Conservation (phyloP, 768 basidiomycete species). For the Suillus tomentosus region DNA sequence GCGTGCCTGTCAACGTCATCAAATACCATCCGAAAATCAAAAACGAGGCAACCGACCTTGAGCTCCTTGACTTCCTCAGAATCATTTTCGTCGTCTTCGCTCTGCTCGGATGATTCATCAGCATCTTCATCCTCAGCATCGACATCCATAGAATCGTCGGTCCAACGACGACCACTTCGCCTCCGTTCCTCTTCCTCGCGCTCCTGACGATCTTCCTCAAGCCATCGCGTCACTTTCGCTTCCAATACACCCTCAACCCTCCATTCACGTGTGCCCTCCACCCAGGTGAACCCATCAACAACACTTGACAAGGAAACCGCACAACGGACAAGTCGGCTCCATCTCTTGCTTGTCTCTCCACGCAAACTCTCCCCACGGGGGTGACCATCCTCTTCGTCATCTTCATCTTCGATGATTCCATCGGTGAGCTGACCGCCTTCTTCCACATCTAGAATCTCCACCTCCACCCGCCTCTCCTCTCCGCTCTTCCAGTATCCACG, state of each 20-base stretch:
- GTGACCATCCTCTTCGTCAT: conserved; percentile 49
- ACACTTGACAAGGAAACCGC: conserved; percentile 64
- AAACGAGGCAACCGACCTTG: conserved; percentile 53
- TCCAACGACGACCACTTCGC: conserved; percentile 60
- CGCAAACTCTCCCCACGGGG: conserved; percentile 21
- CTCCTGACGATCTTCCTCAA: conserved; percentile 66
- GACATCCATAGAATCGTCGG: conserved; percentile 71
- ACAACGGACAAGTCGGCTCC: conserved; percentile 74
- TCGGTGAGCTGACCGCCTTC: conserved; percentile 64
- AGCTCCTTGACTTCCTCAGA: conserved; percentile 75
- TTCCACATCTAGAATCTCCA: conserved; percentile 72
- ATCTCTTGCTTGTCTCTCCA: conserved; percentile 55
- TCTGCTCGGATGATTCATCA: conserved; percentile 45
- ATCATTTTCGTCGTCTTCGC: conserved; percentile 65
- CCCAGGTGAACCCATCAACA: conserved; percentile 79
- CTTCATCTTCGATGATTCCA: conserved; percentile 82
- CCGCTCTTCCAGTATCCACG: conserved; percentile 92
- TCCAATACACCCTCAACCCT: conserved; percentile 62
- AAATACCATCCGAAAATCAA: conserved; percentile 15
- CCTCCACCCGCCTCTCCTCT: conserved; percentile 66
- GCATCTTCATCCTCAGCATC: conserved; percentile 56
- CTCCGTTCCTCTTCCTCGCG: conserved; percentile 69
- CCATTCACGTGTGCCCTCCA: conserved; percentile 61
- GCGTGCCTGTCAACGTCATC: conserved; percentile 52
- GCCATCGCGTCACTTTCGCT: conserved; percentile 71